phyloP scores from a whole-genome alignment of 2,329 filamentous ascomycete genomes.

The Aureobasidium melanogenum region DNA sequence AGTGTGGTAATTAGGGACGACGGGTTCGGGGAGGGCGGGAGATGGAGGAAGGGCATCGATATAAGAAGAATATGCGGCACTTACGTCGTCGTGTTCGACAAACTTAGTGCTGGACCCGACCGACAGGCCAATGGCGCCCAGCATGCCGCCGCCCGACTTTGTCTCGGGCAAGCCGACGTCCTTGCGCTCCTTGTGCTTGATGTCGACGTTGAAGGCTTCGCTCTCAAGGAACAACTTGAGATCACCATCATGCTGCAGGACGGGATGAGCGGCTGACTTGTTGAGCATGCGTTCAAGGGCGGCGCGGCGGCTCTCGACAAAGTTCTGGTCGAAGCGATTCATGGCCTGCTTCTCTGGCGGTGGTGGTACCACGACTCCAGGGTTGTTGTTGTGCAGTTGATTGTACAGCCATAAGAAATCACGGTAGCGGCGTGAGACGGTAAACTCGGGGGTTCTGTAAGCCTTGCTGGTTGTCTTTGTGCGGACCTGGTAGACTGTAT shows the following conservation, averaged over 20 bases:
- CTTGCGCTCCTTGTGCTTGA: constrained; percentile 94
- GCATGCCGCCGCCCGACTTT: constrained; percentile 53
- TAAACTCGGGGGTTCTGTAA: constrained; percentile 85
- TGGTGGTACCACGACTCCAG: constrained; percentile 87
- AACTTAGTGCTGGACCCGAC: constrained; percentile 74
- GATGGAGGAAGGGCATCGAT: constrained; percentile 11
- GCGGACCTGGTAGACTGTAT: constrained; percentile 93
- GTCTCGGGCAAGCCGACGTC: constrained; percentile 61
- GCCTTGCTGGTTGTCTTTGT: constrained; percentile 96
- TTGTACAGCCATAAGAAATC: constrained; percentile 98
- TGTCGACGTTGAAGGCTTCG: constrained; percentile 88
- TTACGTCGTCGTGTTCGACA: constrained; percentile 90
- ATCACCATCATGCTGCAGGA: constrained; percentile 85
- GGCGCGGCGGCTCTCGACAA: constrained; percentile 84
- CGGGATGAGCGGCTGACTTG: constrained; percentile 82
- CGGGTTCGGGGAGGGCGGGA: neutral
- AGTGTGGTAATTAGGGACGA: constrained; percentile 14
- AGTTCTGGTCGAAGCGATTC: constrained; percentile 90
- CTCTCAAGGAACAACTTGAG: constrained; percentile 96
- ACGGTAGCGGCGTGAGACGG: constrained; percentile 85
- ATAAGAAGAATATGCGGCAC: constrained; percentile 25
- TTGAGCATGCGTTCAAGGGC: constrained; percentile 97
- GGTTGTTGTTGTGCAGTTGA: constrained; percentile 86
- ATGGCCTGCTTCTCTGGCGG: constrained; percentile 97
- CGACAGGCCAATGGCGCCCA: constrained; percentile 73